These are phyloP conservation scores for Letharia columbiana DNA, from an alignment of 495 filamentous ascomycete species.

Conservation along the genomic window DNA sequence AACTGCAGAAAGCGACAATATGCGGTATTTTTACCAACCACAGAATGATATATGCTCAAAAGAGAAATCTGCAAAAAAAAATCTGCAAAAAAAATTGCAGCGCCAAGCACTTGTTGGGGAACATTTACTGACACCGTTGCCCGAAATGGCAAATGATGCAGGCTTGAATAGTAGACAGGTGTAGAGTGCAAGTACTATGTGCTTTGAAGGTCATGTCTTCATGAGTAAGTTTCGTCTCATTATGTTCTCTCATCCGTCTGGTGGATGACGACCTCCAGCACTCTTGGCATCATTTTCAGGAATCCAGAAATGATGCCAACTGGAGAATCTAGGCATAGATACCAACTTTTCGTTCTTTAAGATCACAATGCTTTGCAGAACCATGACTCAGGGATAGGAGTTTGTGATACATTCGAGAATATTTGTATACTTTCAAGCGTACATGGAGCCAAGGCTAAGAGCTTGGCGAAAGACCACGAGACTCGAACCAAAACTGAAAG, in stretches of 20 bases:
- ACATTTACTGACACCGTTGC: not conserved
- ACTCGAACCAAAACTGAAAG: not conserved
- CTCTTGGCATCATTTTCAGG: not conserved
- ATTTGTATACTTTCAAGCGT: not conserved
- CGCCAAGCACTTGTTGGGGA: not conserved
- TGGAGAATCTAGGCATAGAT: not conserved
- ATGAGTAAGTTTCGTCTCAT: not conserved
- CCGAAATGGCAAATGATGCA: not conserved
- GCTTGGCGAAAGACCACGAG: not conserved
- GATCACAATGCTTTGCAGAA: not conserved
- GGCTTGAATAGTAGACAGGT: not conserved
- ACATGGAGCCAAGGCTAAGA: not conserved
- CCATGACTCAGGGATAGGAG: not conserved
- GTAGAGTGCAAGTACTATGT: not conserved
- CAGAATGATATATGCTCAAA: not conserved
- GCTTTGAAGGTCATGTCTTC: not conserved
- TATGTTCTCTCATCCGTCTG: not conserved
- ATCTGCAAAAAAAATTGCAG: no score
- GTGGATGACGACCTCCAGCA: not conserved
- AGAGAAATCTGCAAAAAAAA: no score
- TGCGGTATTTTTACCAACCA: not conserved
- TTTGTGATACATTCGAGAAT: not conserved
- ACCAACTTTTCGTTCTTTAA: not conserved
- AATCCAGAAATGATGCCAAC: not conserved
- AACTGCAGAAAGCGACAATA: not conserved